phyloP scores from a whole-genome alignment of 2,329 filamentous ascomycete species.

The Diaporthe sp. region DNA sequence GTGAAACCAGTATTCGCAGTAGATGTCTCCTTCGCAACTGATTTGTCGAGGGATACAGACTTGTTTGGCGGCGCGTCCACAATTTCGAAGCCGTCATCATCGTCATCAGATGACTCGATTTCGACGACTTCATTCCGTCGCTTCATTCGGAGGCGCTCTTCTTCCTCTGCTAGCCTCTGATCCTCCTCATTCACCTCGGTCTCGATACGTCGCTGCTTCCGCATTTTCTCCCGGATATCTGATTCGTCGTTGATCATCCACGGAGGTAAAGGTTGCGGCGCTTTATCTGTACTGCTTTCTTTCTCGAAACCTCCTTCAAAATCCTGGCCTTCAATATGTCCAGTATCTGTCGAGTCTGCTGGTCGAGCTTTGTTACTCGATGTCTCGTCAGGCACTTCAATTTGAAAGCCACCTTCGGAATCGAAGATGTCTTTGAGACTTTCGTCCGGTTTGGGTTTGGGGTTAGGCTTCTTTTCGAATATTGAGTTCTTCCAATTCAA shows the following conservation, averaged over 20 bases:
- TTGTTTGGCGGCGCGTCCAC: constrained; percentile 57
- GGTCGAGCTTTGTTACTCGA: constrained; percentile 41
- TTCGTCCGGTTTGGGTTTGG: constrained; percentile 36
- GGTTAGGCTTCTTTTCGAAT: constrained; percentile 59
- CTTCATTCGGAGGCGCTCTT: constrained; percentile 60
- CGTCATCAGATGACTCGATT: constrained; percentile 72
- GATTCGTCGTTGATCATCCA: constrained; percentile 76
- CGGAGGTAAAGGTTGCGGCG: constrained; percentile 75
- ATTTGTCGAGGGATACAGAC: neutral
- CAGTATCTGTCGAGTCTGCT: constrained; percentile 38
- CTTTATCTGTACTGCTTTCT: constrained; percentile 55
- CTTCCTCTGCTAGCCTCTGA: constrained; percentile 67
- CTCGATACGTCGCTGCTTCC: constrained; percentile 69
- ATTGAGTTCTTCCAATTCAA: constrained; percentile 76
- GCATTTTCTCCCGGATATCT: constrained; percentile 75
- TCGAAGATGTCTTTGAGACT: constrained; percentile 41
- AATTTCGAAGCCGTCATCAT: constrained; percentile 69
- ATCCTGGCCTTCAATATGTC: constrained; percentile 47
- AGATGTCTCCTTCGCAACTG: neutral
- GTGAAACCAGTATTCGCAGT: neutral
- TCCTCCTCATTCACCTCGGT: constrained; percentile 75
- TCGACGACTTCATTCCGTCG: constrained; percentile 67
- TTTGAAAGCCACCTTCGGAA: constrained; percentile 54
- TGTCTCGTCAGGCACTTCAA: constrained; percentile 40
- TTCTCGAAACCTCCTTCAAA: constrained; percentile 76